phyloP scores from a whole-genome alignment of 2,329 filamentous ascomycete genomes.

The Beauveria sp. region DNA sequence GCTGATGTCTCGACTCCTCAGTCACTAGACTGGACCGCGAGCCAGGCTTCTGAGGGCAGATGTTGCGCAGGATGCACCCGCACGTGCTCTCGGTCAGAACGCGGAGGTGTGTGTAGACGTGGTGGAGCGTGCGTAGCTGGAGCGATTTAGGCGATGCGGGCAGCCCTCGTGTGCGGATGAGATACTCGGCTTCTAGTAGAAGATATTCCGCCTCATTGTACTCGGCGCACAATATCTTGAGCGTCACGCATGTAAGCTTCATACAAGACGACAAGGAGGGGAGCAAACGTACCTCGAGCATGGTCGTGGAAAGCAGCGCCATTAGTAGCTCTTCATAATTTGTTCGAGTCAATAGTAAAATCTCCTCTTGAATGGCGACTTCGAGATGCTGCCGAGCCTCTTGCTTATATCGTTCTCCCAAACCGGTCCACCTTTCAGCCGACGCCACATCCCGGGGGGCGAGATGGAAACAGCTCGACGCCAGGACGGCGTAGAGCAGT shows the following conservation, averaged over 20 bases:
- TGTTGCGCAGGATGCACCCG: slow-evolving; percentile 3
- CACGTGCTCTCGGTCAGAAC: slow-evolving; percentile 7
- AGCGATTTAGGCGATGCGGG: background rate
- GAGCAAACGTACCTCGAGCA: background rate
- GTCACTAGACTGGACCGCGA: background rate
- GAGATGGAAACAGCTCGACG: background rate
- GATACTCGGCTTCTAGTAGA: background rate
- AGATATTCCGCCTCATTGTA: slow-evolving; percentile 7
- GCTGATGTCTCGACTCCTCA: background rate
- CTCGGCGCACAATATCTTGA: background rate
- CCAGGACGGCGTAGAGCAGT: background rate
- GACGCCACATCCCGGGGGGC: background rate
- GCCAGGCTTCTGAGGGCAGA: background rate
- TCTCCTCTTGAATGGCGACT: background rate
- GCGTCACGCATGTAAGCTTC: background rate
- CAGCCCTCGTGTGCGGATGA: slow-evolving; percentile 6
- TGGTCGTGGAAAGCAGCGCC: background rate
- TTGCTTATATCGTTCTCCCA: background rate
- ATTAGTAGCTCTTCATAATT: slow-evolving; percentile 3
- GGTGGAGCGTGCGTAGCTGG: background rate
- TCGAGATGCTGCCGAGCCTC: background rate
- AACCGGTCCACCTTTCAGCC: background rate
- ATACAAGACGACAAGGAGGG: background rate
- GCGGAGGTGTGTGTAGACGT: slow-evolving; percentile 6
- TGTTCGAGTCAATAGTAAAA: background rate